Evolutionary conservation across 176 grass and related monocot species (phyloP).

Genomic region (Metroxylon sagu): DNA sequence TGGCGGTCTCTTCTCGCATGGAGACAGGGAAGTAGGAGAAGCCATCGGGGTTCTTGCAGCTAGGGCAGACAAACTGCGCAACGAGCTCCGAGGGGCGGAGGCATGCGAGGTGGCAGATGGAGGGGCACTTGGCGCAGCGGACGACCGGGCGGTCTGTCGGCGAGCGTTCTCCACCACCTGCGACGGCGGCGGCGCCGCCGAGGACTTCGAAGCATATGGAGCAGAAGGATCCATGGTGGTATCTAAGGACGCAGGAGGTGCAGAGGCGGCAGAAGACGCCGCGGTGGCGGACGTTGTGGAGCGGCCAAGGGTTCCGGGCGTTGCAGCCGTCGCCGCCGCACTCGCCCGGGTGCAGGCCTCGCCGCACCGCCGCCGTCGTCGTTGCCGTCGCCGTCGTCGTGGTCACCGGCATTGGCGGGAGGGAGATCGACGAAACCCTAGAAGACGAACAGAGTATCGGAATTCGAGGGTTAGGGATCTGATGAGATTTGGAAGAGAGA

Average conservation of each 20-base stretch:
- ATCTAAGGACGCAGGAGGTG: conserved; percentile 79
- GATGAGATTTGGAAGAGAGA: too few relatives aligned
- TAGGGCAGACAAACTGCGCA: conserved; percentile 36
- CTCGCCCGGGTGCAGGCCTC: conserved; percentile 11
- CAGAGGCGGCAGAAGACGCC: conserved; percentile 73
- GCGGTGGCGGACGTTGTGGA: conserved; percentile 77
- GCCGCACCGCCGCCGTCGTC: conserved; percentile 1
- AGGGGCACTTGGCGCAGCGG: conserved; percentile 53
- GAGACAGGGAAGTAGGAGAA: conserved; percentile 28
- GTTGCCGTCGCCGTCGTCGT: background rate
- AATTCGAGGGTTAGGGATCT: too few relatives aligned
- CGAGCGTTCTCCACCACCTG: conserved; percentile 12
- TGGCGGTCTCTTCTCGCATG: too few relatives aligned
- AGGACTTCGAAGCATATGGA: conserved; percentile 65
- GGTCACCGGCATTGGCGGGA: too few relatives aligned
- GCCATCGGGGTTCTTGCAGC: conserved; percentile 29
- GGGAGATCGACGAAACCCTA: too few relatives aligned
- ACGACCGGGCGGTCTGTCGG: conserved; percentile 5
- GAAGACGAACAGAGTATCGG: too few relatives aligned
- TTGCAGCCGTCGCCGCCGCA: conserved; percentile 67
- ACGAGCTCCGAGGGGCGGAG: conserved; percentile 10
- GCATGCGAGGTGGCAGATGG: conserved; percentile 53
- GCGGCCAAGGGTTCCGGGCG: conserved; percentile 69
- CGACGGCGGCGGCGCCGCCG: conserved; percentile 12
- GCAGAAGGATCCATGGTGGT: conserved; percentile 63